Conservation (phyloP, 139 green algal species). For the Chara braunii region DNA sequence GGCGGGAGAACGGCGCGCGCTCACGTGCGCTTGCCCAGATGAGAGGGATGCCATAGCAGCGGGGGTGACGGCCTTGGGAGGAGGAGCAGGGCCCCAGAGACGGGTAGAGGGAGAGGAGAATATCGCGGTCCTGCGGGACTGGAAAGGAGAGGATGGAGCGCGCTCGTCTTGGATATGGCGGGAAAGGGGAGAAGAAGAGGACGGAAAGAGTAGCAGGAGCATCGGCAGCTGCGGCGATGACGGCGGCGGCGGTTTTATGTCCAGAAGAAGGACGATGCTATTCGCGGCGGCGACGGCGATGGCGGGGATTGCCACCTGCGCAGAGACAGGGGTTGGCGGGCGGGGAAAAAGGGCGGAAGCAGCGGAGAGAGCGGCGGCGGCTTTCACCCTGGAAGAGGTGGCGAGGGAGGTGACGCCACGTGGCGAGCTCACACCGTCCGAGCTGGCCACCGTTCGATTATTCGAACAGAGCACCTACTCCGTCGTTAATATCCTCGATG, state of each 20-base stretch:
- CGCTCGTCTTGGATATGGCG: not conserved
- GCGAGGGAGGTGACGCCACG: not conserved
- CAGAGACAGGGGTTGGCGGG: too few species aligned
- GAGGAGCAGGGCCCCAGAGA: too few species aligned
- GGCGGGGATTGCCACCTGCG: too few species aligned
- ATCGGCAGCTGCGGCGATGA: too few species aligned
- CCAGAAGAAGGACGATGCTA: not conserved
- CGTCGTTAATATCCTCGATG: conserved; percentile 36
- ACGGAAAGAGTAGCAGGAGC: not conserved
- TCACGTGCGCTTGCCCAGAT: too few species aligned
- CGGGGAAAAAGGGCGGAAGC: not conserved
- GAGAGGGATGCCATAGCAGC: too few species aligned
- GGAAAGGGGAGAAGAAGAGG: not conserved
- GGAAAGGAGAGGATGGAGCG: not conserved
- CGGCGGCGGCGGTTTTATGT: too few species aligned
- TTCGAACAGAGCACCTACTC: conserved; percentile 39
- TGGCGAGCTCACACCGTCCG: not conserved
- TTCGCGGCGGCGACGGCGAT: too few species aligned
- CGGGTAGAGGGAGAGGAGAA: not conserved
- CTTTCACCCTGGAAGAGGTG: not conserved
- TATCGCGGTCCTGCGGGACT: not conserved
- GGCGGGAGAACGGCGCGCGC: too few species aligned
- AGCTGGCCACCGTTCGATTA: conserved; percentile 20
- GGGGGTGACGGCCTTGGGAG: too few species aligned
- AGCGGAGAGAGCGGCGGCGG: not conserved